phyloP scores from a whole-genome alignment of 176 grass and related monocot genomes.

The Raddia distichophylla region DNA sequence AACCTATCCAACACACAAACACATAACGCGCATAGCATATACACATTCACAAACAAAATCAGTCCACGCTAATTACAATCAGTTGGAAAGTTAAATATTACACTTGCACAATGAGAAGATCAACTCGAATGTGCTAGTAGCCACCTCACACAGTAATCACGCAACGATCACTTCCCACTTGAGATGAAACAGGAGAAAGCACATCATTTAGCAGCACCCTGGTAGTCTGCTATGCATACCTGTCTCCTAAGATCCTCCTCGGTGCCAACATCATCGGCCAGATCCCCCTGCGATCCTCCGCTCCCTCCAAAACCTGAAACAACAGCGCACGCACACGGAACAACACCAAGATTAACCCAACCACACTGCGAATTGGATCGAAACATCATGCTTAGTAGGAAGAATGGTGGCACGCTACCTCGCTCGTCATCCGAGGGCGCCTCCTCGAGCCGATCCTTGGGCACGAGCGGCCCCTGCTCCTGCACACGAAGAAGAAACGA shows the following conservation, averaged over 20 bases:
- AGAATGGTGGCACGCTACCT: conserved; percentile 17
- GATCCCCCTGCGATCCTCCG: background rate
- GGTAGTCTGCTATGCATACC: conserved; percentile 37
- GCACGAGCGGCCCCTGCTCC: conserved; percentile 44
- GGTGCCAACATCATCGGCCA: background rate
- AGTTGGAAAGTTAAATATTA: background rate
- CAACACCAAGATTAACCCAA: background rate
- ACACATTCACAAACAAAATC: background rate
- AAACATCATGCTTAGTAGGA: background rate
- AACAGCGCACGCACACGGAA: background rate
- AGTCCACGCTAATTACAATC: background rate
- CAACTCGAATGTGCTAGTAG: background rate
- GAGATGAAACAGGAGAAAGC: background rate
- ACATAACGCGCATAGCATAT: background rate
- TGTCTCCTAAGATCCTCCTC: conserved; percentile 45
- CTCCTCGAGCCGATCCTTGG: conserved; percentile 24
- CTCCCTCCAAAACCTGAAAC: conserved; percentile 21
- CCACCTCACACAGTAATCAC: background rate
- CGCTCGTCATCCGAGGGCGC: conserved; percentile 33
- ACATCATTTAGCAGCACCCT: background rate
- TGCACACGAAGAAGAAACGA: background rate
- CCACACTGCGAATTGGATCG: background rate
- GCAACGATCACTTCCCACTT: background rate
- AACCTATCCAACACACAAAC: background rate
- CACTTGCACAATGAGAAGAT: background rate